Base-by-base conservation (phyloP, 768 basidiomycete genomes). In the Cystofilobasidium ferigula region DNA sequence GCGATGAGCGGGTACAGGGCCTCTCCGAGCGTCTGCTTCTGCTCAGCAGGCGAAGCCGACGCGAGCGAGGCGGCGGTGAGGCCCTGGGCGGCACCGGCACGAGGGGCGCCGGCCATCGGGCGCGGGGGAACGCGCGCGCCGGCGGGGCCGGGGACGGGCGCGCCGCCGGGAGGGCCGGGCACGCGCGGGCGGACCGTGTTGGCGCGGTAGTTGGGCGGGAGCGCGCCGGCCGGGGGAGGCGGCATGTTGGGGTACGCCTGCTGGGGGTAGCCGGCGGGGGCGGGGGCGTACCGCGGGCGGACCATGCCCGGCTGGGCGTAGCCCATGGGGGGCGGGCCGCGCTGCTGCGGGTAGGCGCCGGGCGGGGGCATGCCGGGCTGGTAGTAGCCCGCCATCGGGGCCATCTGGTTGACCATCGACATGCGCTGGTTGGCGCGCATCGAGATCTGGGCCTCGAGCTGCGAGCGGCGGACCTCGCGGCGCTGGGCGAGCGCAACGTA, bases 11-110 rank as follows among this genome's bases (percentile, higher is more conserved):
- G 86, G 79, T 97, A 97, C 71, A 97, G 84, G 58, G 88, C 84
- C 79, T 99, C 95, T 71, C 95, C 95, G 57, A 99, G 82, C 87
- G 97, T 91, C 78, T 99, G 95, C 82, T 99, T 99, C 83, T 97
- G 92, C 78, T 98, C 94, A 76, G 81, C 79, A 40, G 85, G 83
- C 57, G 81, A 77, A 28, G 84, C 83, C 69, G 73, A 80, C 48
- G 82, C 82, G 68, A 87, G 80, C 13, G 81, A 73, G 73, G 84
- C 81, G 26, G 89, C 79, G 57, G 82, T 84, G 67, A 89, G 82
- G 66, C 79, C 77, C 28, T 85, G 78, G 48, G 81, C 79, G 24
- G 81, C 81, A 66, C 81, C 74, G 43, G 79, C 80, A 69, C 83
- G 74, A 24, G 63, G 63, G 13, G 76, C 74, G n/a, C 81, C 76